These are phyloP conservation scores for Calocera viscosa DNA, from an alignment of 768 basidiomycete species.

Conservation along the genomic window DNA sequence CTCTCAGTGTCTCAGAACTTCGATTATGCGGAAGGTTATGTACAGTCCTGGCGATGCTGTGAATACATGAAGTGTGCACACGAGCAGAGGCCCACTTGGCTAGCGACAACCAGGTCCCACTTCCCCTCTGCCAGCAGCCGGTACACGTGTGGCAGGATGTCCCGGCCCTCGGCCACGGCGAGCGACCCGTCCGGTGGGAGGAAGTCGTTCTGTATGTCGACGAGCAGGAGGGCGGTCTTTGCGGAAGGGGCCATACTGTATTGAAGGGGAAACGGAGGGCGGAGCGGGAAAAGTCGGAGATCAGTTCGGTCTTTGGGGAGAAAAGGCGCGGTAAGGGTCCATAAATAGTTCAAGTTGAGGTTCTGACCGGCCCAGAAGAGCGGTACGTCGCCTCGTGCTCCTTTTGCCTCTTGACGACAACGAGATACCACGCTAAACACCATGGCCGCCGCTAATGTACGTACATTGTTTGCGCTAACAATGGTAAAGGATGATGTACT, in stretches of 20 bases:
- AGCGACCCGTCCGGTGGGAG: constrained; percentile 52
- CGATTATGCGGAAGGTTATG: not conserved
- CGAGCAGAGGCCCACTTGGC: constrained; percentile 22
- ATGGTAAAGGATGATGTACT: not conserved
- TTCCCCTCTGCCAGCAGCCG: constrained; percentile 35
- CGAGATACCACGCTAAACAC: not conserved
- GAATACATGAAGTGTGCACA: not conserved
- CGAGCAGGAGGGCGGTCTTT: constrained; percentile 44
- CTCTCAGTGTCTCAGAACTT: not conserved
- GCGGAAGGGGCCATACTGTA: not conserved
- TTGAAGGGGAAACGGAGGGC: not conserved
- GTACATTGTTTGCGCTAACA: not conserved
- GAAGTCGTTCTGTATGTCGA: constrained; percentile 82
- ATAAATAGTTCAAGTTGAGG: not conserved
- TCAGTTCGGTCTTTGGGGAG: not conserved
- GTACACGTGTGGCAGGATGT: constrained; percentile 46
- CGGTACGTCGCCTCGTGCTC: not conserved
- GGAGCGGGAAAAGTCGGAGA: not conserved
- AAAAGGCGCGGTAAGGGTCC: not conserved
- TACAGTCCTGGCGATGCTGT: constrained; percentile 26
- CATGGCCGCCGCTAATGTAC: not conserved
- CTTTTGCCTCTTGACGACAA: not conserved
- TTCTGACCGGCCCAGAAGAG: not conserved
- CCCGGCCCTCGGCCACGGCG: constrained; percentile 49
- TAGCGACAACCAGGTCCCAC: constrained; percentile 32